Evolutionary conservation across 2,329 filamentous ascomycete species (phyloP), one percentile per base, ranked within the genome.

Genomic region (Acarospora socialis): DNA sequence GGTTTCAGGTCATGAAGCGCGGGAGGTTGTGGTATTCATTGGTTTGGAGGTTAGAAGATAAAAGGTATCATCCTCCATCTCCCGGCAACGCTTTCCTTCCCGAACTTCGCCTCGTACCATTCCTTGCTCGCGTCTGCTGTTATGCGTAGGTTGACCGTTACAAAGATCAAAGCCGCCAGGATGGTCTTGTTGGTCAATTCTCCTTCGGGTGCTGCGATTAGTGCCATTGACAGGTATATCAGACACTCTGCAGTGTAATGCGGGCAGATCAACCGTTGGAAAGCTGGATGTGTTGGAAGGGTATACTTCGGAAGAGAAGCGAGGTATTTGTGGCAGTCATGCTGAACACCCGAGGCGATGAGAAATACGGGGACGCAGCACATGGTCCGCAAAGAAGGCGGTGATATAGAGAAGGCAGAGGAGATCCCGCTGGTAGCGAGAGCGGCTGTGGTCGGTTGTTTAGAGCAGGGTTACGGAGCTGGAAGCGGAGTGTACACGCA

Each of bases 171-270:
- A 4, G 72, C 81, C 34, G 71, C 71, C 21, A 80, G 47, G 25
- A 94, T 53, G 0, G 86, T 87, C 50, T 61, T 69, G 54, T 93
- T 94, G 36, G 82, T 52, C 34, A 68, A 41, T 19, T 61, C 55
- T 7, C 74, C 78, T 5, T 57, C 46, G 0, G 86, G 84, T 1
- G 86, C 83, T 18, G 77, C 74, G 22, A 79, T 53, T 27, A 90
- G 56, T 3, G 82, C 70, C 42, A 98, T 57, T n/a, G 77, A 68
- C 13, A 84, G 50, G 52, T 98, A 95, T 36, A 94, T 72, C 23
- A 79, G 51, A 49, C 81, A 86, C 58, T 95, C 90, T 47, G 78
- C 82, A 3, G 80, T 80, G 55, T 95, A 98, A 56, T 98, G 90
- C 12, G 90, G 84, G 45, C 81, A 92, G 22, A 94, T 57, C 14